Conservation (phyloP, 2,329 filamentous ascomycete species). For the Dryadomyces quercivorus region DNA sequence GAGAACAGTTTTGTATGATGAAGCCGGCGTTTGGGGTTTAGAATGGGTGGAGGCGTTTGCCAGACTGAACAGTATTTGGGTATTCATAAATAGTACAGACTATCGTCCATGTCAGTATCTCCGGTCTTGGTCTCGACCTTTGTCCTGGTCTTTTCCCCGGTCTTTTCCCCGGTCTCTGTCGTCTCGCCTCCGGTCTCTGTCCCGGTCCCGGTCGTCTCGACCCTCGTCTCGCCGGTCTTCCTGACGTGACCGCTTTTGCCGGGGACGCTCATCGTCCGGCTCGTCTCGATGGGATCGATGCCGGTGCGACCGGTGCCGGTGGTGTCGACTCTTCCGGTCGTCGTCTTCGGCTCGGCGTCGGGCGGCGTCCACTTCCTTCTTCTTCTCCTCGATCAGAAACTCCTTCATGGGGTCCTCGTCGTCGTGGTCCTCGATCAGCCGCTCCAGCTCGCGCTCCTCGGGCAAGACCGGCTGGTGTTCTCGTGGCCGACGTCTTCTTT, state of each 20-base stretch:
- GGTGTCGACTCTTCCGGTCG: conserved; percentile 23
- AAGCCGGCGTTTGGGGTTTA: too few species aligned
- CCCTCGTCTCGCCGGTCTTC: conserved; percentile 7
- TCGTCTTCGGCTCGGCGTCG: conserved; percentile 27
- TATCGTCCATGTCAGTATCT: too few species aligned
- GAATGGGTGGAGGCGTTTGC: too few species aligned
- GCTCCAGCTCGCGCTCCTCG: conserved; percentile 70
- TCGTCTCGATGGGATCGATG: conserved; percentile 8
- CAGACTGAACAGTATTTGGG: too few species aligned
- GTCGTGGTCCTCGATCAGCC: conserved; percentile 68
- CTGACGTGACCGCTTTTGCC: background rate
- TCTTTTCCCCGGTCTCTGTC: background rate
- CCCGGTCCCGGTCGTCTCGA: conserved; percentile 7
- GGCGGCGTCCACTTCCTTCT: conserved; percentile 69
- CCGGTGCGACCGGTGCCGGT: conserved; percentile 22
- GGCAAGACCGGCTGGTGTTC: conserved; percentile 51
- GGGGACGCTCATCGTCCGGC: conserved; percentile 13
- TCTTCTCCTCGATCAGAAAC: conserved; percentile 82
- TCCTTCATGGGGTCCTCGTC: conserved; percentile 97
- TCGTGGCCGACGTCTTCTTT: conserved; percentile 13
- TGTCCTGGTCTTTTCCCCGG: background rate
- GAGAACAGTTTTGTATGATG: too few species aligned
- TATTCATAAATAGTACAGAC: too few species aligned
- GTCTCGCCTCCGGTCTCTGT: background rate
- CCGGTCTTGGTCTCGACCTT: background rate